These are phyloP conservation scores for Leccinum aurantiacum DNA, from an alignment of 768 basidiomycete genomes.

Conservation along the genomic window DNA sequence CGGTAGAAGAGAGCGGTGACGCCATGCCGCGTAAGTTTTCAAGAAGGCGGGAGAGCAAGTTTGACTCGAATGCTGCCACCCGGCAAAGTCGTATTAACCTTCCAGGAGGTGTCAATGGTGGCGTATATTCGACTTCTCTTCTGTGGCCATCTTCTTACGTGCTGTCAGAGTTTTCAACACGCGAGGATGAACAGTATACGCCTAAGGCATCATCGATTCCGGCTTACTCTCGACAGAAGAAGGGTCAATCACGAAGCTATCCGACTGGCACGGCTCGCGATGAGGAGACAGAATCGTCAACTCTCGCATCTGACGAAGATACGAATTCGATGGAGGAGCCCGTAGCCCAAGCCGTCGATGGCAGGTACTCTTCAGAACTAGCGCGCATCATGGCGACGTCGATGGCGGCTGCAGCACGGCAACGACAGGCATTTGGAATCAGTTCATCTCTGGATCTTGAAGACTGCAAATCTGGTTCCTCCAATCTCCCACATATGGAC, in stretches of 20 bases:
- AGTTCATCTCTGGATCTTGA: slow-evolving; percentile 37
- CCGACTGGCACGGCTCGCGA: not conserved
- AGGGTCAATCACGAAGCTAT: slow-evolving; percentile 1
- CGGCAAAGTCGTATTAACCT: slow-evolving; percentile 8
- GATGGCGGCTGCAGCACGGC: slow-evolving; percentile 41
- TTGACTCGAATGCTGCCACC: not conserved
- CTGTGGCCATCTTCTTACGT: slow-evolving; percentile 8
- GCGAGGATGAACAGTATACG: slow-evolving; percentile 22
- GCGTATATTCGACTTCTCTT: slow-evolving; percentile 5
- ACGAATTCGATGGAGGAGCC: slow-evolving; percentile 1
- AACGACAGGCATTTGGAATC: slow-evolving; percentile 54
- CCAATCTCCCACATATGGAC: slow-evolving; percentile 37
- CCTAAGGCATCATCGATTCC: slow-evolving; percentile 12
- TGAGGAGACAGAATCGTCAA: slow-evolving; percentile 16
- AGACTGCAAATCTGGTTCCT: slow-evolving; percentile 1
- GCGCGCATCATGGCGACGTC: slow-evolving; percentile 39
- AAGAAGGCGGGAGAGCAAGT: slow-evolving; percentile 6
- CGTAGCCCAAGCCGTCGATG: not conserved
- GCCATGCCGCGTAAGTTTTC: not conserved
- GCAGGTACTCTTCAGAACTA: slow-evolving; percentile 58
- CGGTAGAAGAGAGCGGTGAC: slow-evolving; percentile 22
- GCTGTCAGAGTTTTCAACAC: slow-evolving; percentile 4
- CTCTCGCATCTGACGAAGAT: slow-evolving; percentile 20
- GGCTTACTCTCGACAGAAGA: slow-evolving; percentile 10
- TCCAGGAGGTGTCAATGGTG: slow-evolving; percentile 7